Evolutionary conservation across 2,329 filamentous ascomycete species (phyloP).

Genomic region (Aspergillus latus): DNA sequence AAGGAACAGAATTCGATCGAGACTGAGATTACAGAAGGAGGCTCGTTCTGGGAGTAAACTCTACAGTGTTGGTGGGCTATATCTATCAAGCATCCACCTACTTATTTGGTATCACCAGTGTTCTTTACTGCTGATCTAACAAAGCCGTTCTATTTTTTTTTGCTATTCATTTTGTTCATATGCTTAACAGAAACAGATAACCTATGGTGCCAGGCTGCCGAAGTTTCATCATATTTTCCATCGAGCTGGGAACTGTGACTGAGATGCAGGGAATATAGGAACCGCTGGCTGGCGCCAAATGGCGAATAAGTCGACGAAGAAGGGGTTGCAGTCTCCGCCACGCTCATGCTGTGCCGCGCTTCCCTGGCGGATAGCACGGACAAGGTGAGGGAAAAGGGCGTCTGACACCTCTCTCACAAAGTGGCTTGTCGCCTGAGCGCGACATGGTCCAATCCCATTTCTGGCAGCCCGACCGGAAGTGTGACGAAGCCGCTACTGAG

Average conservation of each 20-base stretch:
- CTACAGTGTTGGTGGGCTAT: no score
- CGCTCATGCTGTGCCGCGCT: conserved; percentile 22
- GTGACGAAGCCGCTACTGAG: background rate
- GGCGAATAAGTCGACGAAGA: conserved; percentile 26
- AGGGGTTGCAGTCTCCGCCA: background rate
- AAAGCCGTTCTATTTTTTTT: no score
- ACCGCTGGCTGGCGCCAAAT: conserved; percentile 28
- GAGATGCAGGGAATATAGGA: conserved; percentile 7
- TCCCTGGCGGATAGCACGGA: conserved; percentile 23
- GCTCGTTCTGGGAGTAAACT: no score
- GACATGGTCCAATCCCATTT: conserved; percentile 18
- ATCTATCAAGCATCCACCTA: no score
- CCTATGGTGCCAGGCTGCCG: no score
- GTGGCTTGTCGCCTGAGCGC: conserved; percentile 35
- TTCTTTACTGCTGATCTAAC: no score
- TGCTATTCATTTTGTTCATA: no score
- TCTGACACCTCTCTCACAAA: conserved; percentile 16
- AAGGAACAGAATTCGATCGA: background rate
- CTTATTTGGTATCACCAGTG: no score
- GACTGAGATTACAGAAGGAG: background rate
- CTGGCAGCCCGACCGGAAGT: background rate
- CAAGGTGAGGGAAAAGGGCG: conserved; percentile 14
- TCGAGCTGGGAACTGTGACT: background rate
- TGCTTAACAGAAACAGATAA: no score
- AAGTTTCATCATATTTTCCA: no score